These are phyloP conservation scores for Talaromyces albobiverticillius DNA, from an alignment of 2,329 filamentous ascomycete species.

Conservation along the genomic window DNA sequence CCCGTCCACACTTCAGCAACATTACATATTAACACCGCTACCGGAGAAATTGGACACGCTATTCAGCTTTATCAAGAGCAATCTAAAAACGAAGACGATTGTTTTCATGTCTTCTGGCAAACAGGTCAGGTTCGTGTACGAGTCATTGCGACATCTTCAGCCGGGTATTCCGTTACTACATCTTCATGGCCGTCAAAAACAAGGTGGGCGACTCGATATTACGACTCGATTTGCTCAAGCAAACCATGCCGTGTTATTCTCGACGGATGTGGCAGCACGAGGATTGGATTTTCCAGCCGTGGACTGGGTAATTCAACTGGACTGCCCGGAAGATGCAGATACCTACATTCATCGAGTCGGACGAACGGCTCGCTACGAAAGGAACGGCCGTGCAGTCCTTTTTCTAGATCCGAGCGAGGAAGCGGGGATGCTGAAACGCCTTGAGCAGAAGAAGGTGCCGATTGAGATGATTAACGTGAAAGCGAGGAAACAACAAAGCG, in stretches of 20 bases:
- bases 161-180: constrained; percentile 92
- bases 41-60: constrained; percentile 87
- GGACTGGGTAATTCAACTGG: constrained; percentile 98
- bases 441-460: constrained; percentile 86
- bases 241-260: constrained; percentile 84
- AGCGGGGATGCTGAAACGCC: constrained; percentile 77
- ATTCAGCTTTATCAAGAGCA: constrained; percentile 87
- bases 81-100: constrained; percentile 89
- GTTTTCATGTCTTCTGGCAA: constrained; percentile 95
- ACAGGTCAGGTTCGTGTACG: constrained; percentile 93
- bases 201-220: constrained; percentile 81
- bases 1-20: constrained; percentile 79
- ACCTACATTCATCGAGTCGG: constrained; percentile 98
- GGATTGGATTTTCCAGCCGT: constrained; percentile 95
- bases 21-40: constrained; percentile 82
- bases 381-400: constrained; percentile 79
- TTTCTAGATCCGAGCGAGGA: constrained; percentile 94
- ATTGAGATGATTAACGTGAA: constrained; percentile 83
- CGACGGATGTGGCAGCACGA: constrained; percentile 90
- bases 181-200: constrained; percentile 90
- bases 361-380: constrained; percentile 88
- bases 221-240: constrained; percentile 77
- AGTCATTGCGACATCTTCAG: constrained; percentile 87
- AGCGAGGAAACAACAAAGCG: constrained; percentile 82
- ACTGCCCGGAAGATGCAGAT: constrained; percentile 93